Evolutionary conservation across 2,329 filamentous ascomycete species (phyloP).

Genomic region (Colletotrichum theobromicola): DNA sequence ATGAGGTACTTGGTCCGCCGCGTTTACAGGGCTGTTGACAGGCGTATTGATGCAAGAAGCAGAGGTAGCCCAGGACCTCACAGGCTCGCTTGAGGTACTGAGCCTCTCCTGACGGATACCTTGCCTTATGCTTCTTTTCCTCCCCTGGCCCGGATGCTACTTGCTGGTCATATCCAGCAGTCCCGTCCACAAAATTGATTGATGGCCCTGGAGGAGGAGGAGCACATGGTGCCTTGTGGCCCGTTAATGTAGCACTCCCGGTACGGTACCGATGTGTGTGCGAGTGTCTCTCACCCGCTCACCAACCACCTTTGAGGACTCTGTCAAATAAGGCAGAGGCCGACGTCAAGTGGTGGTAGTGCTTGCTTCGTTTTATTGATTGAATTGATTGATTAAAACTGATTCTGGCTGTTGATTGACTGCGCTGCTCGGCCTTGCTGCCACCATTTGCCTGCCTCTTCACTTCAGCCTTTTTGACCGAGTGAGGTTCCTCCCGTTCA

Average conservation of each 20-base stretch:
- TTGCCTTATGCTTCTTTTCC: constrained; percentile 17
- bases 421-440: background rate
- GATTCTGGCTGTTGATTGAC: background rate
- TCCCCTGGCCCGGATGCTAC: background rate
- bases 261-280: background rate
- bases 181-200: background rate
- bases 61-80: background rate
- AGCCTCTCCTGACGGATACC: background rate
- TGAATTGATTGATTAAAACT: background rate
- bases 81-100: background rate
- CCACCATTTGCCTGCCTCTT: background rate
- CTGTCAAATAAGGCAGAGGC: background rate
- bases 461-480: background rate
- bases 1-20: background rate
- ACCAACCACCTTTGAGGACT: background rate
- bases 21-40: background rate
- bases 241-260: background rate
- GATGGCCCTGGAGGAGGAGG: background rate
- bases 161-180: background rate
- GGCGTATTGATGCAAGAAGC: background rate
- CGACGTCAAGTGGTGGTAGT: background rate
- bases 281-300: background rate
- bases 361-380: constrained; percentile 15
- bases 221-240: background rate
- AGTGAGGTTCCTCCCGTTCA: background rate